Evolutionary conservation across 768 basidiomycete genomes (phyloP).

Genomic region (Cubamyces lactineus): DNA sequence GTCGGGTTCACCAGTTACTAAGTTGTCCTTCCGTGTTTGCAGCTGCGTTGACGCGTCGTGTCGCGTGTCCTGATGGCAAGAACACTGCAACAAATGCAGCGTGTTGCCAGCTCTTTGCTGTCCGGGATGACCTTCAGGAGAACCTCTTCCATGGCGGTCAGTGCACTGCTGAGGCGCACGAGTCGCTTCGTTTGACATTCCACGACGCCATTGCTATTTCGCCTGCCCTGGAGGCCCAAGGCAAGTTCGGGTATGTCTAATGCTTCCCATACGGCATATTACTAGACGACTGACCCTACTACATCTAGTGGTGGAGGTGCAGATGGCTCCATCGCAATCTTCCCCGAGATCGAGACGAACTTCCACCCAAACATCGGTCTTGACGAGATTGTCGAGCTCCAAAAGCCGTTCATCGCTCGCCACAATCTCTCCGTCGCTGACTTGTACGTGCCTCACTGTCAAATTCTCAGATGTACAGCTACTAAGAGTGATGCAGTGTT

Average conservation of each 20-base stretch:
- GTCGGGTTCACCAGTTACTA: conserved; percentile 24
- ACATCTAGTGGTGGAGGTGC: conserved; percentile 32
- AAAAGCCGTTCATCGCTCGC: conserved; percentile 13
- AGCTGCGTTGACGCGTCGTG: conserved; percentile 28
- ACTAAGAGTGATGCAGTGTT: conserved; percentile 31
- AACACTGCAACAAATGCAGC: conserved; percentile 34
- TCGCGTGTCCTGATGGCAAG: conserved; percentile 36
- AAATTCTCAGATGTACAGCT: too few species aligned
- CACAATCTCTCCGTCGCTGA: conserved; percentile 17
- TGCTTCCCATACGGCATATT: too few species aligned
- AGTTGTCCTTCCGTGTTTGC: not conserved
- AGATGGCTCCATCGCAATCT: conserved; percentile 52
- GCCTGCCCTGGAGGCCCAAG: conserved; percentile 12
- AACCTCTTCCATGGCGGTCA: conserved; percentile 35
- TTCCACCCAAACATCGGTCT: conserved; percentile 44
- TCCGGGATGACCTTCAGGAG: conserved; percentile 35
- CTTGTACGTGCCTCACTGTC: not conserved
- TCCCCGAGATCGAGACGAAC: conserved; percentile 43
- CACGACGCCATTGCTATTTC: conserved; percentile 29
- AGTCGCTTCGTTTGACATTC: conserved; percentile 33
- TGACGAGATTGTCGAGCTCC: conserved; percentile 16
- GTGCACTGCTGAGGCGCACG: conserved; percentile 38
- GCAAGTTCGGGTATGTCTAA: conserved; percentile 10
- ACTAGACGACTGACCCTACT: not conserved
- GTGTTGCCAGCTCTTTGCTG: conserved; percentile 37